These are phyloP conservation scores for Nasturtium officinale DNA, from an alignment of 345 rosid genomes.

Conservation along the genomic window DNA sequence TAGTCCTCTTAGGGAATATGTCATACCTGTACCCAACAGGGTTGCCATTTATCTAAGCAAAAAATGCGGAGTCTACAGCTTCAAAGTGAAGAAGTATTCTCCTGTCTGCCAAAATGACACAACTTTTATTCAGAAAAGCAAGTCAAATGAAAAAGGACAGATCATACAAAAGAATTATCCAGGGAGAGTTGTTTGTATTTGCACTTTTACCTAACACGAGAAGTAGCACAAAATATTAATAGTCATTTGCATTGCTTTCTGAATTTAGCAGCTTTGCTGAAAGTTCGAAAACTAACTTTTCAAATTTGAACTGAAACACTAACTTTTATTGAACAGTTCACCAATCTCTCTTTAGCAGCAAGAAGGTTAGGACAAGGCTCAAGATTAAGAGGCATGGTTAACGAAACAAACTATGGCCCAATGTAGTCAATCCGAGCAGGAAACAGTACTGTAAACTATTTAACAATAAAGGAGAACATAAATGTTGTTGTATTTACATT, in stretches of 20 bases:
- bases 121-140: slow-evolving; percentile 13
- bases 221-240: background rate
- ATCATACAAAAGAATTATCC: background rate
- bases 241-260: background rate
- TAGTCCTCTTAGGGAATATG: slow-evolving; percentile 11
- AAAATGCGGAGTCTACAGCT: slow-evolving; percentile 97
- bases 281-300: background rate
- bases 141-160: slow-evolving; percentile 1
- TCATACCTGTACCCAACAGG: slow-evolving; percentile 89
- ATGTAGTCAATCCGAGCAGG: background rate
- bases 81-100: slow-evolving; percentile 95
- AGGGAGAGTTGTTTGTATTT: background rate
- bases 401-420: background rate
- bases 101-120: slow-evolving; percentile 61
- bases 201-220: background rate
- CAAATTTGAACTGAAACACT: background rate
- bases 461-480: background rate
- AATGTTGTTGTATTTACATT: background rate
- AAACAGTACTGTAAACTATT: background rate
- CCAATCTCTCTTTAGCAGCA: background rate
- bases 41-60: slow-evolving; percentile 86
- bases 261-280: background rate
- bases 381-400: background rate
- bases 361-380: background rate
- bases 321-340: background rate